Evolutionary conservation across 805 yeast genomes (phyloP).

Genomic region (Nakazawaea pomicola): DNA sequence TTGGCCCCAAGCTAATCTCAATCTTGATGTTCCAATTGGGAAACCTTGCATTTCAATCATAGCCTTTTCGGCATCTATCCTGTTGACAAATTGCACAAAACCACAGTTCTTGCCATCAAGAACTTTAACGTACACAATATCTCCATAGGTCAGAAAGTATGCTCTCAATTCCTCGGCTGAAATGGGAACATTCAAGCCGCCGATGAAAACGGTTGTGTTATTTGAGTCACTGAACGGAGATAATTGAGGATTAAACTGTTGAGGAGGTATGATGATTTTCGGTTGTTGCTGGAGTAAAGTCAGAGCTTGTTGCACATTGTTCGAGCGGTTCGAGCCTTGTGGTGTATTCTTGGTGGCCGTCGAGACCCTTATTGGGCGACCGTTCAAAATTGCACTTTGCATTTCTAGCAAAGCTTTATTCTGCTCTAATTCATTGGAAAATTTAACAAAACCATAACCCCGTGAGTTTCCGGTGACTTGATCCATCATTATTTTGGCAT

Average conservation of each 20-base stretch:
- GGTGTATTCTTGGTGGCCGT: constrained; percentile 42
- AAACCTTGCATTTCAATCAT: constrained; percentile 86
- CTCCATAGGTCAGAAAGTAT: constrained; percentile 65
- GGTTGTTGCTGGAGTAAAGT: constrained; percentile 12
- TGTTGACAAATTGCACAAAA: constrained; percentile 73
- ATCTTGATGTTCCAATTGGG: constrained; percentile 77
- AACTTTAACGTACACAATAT: constrained; percentile 69
- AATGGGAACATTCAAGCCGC: constrained; percentile 58
- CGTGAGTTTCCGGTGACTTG: constrained; percentile 63
- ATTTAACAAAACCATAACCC: constrained; percentile 90
- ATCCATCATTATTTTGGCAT: constrained; percentile 77
- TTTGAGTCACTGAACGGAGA: constrained; percentile 69
- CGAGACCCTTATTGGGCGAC: constrained; percentile 73
- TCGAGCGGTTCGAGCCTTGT: constrained; percentile 5
- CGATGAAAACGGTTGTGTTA: constrained; percentile 75
- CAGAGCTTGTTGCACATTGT: constrained; percentile 14
- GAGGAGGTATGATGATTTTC: constrained; percentile 20
- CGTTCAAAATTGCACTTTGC: constrained; percentile 73
- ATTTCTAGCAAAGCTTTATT: constrained; percentile 70
- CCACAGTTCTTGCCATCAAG: constrained; percentile 80
- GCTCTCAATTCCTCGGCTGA: constrained; percentile 58
- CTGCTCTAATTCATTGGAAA: constrained; percentile 59
- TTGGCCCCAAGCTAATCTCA: constrained; percentile 84
- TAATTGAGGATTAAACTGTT: constrained; percentile 38
- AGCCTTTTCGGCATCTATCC: constrained; percentile 82